phyloP scores from a whole-genome alignment of 75 land plant species.

The Azolla pinnata region DNA sequence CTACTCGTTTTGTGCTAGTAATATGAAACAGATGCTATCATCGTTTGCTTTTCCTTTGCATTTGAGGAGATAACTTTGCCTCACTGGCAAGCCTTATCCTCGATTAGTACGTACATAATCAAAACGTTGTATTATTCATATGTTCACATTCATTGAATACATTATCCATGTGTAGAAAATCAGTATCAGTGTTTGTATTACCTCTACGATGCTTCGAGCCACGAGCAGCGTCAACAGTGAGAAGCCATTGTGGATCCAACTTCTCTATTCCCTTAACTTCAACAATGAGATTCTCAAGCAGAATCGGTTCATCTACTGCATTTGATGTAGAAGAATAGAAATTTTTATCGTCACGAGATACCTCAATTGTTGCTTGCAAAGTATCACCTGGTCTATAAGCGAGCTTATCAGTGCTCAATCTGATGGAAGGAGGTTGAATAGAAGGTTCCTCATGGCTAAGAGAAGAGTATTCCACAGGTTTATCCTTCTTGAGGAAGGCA shows the following conservation, averaged over 20 bases:
- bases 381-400: slow-evolving; percentile 72
- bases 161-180: too few relatives aligned
- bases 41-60: too few relatives aligned
- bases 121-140: too few relatives aligned
- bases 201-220: slow-evolving; percentile 70
- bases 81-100: too few relatives aligned
- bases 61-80: too few relatives aligned
- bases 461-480: not conserved
- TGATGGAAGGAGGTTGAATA: slow-evolving; percentile 25
- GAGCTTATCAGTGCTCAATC: slow-evolving; percentile 45
- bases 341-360: slow-evolving; percentile 17
- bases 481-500: slow-evolving; percentile 1
- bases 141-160: too few relatives aligned
- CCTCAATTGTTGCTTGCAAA: slow-evolving; percentile 48
- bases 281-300: slow-evolving; percentile 54
- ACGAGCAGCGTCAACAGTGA: slow-evolving; percentile 46
- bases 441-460: not conserved
- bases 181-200: too few relatives aligned
- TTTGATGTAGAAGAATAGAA: not conserved
- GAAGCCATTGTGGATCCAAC: slow-evolving; percentile 78
- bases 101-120: too few relatives aligned
- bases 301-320: slow-evolving; percentile 10
- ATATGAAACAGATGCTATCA: too few relatives aligned
- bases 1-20: too few relatives aligned
- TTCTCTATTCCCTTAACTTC: slow-evolving; percentile 83